Evolutionary conservation across 176 grass and related monocot species (phyloP), one percentile per base, ranked within the genome.

Genomic region (Phragmites australis): DNA sequence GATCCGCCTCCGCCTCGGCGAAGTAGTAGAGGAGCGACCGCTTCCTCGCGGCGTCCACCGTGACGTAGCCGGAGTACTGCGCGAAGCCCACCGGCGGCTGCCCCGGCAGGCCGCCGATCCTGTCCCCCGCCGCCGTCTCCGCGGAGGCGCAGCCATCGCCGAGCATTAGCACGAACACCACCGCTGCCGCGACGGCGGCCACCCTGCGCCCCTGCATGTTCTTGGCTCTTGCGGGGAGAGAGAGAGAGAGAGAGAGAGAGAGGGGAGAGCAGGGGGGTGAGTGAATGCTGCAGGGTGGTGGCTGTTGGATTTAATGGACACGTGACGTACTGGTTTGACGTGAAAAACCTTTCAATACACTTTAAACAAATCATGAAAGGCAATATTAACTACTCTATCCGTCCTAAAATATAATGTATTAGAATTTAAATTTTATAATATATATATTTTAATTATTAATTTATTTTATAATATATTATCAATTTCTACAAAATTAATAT

Each of bases 1-100:
- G 86, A 85, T 94, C 88, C 57, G 90, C 62, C 91, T 90, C 91
- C 6, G 92, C 90, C 86, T 98, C 92, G 15, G 90, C 90, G 79
- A 98, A 98, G 83, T 97, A 97, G 85, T 97, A 97, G 83, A 98
- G 94, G 65, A 98, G 88, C 52, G 87, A 88, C 76, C 92, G 90
- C 17, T 84, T 84, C 72, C 73, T 87, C 72, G 49, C 53, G 25
- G 85, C 69, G 61, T 94, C 90, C 75, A 98, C 92, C 37, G 81
- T 62, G 16, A 98, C 84, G 86, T 98, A 98, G 59, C 95, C 95
- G 75, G 95, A 87, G 88, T 88, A 98, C 87, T 98, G 95, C 16
- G 72, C 70, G 86, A 94, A 98, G 65, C 86, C 80, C 34, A 91
- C 88, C 68, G 86, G 75, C 47, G 92, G 95, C 74, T 97, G 95